A percentile compares a stretch with the other conserved stretches of the same genome.
Evolutionary conservation across 2,329 filamentous ascomycete species (phyloP).

Genomic region (Neopestalotiopsis sp.): DNA sequence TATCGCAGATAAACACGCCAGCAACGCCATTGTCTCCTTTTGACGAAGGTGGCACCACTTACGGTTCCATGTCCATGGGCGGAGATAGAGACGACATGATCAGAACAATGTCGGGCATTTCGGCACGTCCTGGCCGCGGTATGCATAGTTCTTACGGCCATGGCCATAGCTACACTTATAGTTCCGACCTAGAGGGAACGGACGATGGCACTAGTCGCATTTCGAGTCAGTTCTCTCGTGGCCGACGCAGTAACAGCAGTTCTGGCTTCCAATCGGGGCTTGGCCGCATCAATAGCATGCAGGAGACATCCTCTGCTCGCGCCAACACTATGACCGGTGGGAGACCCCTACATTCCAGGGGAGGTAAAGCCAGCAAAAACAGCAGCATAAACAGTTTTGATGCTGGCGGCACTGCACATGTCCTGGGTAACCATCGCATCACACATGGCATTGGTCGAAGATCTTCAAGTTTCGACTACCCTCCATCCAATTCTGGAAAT

Average conservation of each 20-base stretch:
- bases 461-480: conserved; percentile 79
- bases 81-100: conserved; percentile 31
- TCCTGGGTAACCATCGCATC: conserved; percentile 64
- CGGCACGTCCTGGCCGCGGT: conserved; percentile 28
- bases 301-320: conserved; percentile 49
- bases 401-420: conserved; percentile 60
- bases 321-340: conserved; percentile 40
- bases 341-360: conserved; percentile 57
- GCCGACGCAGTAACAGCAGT: conserved; percentile 80
- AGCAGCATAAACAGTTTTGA: conserved; percentile 74
- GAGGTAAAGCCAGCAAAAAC: conserved; percentile 72
- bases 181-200: conserved; percentile 63
- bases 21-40: conserved; percentile 35
- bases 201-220: conserved; percentile 58
- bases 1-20: conserved; percentile 49
- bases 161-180: conserved; percentile 61
- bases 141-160: conserved; percentile 25
- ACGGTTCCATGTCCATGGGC: conserved; percentile 27
- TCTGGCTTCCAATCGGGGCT: conserved; percentile 70
- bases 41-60: conserved; percentile 40
- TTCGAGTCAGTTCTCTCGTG: conserved; percentile 59
- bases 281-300: conserved; percentile 68
- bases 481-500: conserved; percentile 46
- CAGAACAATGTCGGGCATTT: conserved; percentile 33
- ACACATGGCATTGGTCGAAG: conserved; percentile 58